Percentiles rank a stretch among this genome's conserved stretches.
Conservation (phyloP, 345 rosid species). For the Limnanthes douglasii region DNA sequence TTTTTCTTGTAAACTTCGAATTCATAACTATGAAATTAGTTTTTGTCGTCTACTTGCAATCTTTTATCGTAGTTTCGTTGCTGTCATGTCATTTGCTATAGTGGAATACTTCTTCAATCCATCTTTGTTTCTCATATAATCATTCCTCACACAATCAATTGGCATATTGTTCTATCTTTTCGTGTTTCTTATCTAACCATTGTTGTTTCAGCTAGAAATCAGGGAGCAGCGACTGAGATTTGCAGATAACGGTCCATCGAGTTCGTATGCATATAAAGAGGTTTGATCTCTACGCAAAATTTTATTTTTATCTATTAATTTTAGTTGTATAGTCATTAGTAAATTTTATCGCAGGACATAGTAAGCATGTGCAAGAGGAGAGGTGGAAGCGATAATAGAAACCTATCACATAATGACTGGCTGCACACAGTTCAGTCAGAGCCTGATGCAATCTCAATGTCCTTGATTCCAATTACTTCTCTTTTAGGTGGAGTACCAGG, state of each 20-base stretch:
- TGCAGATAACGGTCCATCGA: slow-evolving; percentile 56
- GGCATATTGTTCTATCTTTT: too few species aligned
- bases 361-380: slow-evolving; percentile 67
- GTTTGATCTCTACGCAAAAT: slow-evolving; percentile 21
- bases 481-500: slow-evolving; percentile 88
- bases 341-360: slow-evolving; percentile 41
- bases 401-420: slow-evolving; percentile 69
- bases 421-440: slow-evolving; percentile 72
- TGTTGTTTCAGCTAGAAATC: slow-evolving; percentile 44
- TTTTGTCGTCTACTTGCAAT: too few species aligned
- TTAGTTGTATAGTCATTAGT: slow-evolving; percentile 10
- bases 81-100: too few species aligned
- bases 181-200: slow-evolving; percentile 8
- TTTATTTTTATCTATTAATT: slow-evolving; percentile 5
- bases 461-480: slow-evolving; percentile 86
- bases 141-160: too few species aligned
- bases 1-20: too few species aligned
- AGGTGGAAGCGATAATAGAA: slow-evolving; percentile 65
- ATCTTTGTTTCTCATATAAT: too few species aligned
- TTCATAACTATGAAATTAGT: too few species aligned
- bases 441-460: slow-evolving; percentile 88
- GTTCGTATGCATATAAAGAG: slow-evolving; percentile 83
- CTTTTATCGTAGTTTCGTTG: too few species aligned
- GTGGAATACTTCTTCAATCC: too few species aligned
- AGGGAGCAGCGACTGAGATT: slow-evolving; percentile 77